Conservation (phyloP, 2,329 filamentous ascomycete species). For the Chaetoscypha palmicola region DNA sequence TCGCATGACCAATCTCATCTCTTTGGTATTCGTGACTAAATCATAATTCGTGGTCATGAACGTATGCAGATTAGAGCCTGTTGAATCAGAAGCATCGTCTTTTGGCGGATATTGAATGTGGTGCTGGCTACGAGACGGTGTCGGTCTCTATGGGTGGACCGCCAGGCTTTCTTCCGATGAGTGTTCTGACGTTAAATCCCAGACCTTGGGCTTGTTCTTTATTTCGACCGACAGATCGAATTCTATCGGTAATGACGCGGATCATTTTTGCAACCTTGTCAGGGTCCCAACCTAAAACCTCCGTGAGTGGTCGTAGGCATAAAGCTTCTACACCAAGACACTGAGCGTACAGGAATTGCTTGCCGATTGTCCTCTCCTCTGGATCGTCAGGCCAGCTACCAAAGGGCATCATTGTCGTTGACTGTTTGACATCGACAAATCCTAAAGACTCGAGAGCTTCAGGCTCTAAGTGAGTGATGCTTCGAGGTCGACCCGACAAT, state of each 20-base stretch:
- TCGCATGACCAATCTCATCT: not conserved
- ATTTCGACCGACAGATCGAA: constrained; percentile 20
- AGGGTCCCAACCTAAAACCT: constrained; percentile 24
- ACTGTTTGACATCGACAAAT: constrained; percentile 37
- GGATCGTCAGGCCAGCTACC: constrained; percentile 33
- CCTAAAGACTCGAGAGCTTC: constrained; percentile 32
- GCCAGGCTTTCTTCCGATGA: constrained; percentile 26
- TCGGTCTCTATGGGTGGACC: not conserved
- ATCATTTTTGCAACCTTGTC: constrained; percentile 19
- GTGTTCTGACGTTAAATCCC: constrained; percentile 17
- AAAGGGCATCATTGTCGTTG: constrained; percentile 21
- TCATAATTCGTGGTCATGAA: not conserved
- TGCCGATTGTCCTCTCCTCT: constrained; percentile 20
- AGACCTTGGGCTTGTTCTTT: constrained; percentile 19
- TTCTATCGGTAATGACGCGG: constrained; percentile 9
- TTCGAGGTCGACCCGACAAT: constrained; percentile 19
- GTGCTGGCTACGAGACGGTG: too few species aligned
- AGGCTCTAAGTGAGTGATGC: constrained; percentile 19
- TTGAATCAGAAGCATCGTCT: too few species aligned
- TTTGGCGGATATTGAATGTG: too few species aligned
- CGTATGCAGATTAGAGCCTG: too few species aligned
- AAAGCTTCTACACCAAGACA: constrained; percentile 24
- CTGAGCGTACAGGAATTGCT: constrained; percentile 22
- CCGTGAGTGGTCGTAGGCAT: constrained; percentile 22
- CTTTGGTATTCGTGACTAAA: not conserved